These are phyloP conservation scores for Komagataella kurtzmanii DNA, from an alignment of 805 yeast species.

Conservation along the genomic window DNA sequence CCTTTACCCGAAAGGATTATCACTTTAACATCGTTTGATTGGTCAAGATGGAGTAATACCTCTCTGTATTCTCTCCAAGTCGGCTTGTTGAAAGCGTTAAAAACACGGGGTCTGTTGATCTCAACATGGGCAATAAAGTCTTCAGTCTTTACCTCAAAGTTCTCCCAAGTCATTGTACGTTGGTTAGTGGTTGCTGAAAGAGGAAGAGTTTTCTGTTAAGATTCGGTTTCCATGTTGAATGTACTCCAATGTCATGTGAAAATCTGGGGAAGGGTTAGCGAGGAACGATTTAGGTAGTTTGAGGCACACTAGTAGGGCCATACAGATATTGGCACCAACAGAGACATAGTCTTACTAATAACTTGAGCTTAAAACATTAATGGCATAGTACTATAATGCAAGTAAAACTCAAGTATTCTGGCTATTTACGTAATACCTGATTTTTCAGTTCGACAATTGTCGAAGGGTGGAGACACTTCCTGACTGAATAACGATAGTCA, in stretches of 20 bases:
- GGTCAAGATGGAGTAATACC: constrained; percentile 31
- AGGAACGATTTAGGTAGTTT: neutral
- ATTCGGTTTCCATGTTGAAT: neutral
- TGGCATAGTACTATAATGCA: no score
- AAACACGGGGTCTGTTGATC: constrained; percentile 43
- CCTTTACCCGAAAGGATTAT: constrained; percentile 47
- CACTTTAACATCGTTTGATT: constrained; percentile 30
- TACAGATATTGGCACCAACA: no score
- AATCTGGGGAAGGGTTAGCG: neutral
- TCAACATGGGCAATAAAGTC: constrained; percentile 34
- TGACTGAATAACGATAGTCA: no score
- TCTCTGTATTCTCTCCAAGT: constrained; percentile 46
- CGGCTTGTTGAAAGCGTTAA: constrained; percentile 43
- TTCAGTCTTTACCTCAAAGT: neutral
- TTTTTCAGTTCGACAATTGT: no score
- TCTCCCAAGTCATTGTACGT: neutral
- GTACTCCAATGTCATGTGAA: neutral
- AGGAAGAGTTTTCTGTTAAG: neutral
- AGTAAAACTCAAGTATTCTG: no score
- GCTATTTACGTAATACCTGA: no score
- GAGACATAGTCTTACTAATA: neutral
- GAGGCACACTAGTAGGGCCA: neutral
- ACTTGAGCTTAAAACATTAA: no score
- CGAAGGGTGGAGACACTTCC: no score
- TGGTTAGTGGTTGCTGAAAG: neutral